Evolutionary conservation across 2,329 filamentous ascomycete species (phyloP).

Genomic region (Massarina eburnea): DNA sequence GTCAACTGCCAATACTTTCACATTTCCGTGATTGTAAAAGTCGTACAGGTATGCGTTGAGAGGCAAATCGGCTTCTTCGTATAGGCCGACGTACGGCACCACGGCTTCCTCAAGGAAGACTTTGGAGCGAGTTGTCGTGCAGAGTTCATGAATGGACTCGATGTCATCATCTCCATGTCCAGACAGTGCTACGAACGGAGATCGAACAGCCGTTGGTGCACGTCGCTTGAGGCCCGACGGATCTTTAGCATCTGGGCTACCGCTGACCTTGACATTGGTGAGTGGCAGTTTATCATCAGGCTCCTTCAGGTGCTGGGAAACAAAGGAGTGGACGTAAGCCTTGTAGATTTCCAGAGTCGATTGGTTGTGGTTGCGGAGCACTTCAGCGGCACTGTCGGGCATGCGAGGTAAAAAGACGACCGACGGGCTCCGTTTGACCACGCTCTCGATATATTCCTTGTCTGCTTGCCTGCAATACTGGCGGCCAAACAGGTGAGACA

Average conservation of each 20-base stretch:
- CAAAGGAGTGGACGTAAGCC: conserved; percentile 69
- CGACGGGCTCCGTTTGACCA: conserved; percentile 61
- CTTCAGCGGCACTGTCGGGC: conserved; percentile 57
- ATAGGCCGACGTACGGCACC: conserved; percentile 67
- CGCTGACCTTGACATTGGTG: conserved; percentile 53
- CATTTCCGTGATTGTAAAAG: conserved; percentile 74
- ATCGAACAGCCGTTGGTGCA: conserved; percentile 56
- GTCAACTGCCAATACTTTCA: conserved; percentile 60
- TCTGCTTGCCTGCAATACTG: conserved; percentile 53
- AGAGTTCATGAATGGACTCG: conserved; percentile 66
- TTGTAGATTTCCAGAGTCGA: conserved; percentile 67
- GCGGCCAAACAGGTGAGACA: conserved; percentile 72
- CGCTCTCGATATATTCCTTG: conserved; percentile 50
- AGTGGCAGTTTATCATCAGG: conserved; percentile 62
- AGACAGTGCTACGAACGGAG: conserved; percentile 71
- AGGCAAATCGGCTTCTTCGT: conserved; percentile 55
- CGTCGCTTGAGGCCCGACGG: conserved; percentile 21
- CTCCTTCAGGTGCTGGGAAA: conserved; percentile 61
- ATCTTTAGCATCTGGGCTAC: conserved; percentile 23
- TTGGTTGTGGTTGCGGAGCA: conserved; percentile 64
- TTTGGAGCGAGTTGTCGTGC: conserved; percentile 63
- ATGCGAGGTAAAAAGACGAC: conserved; percentile 66
- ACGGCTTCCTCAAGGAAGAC: conserved; percentile 76
- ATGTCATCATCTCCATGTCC: conserved; percentile 70
- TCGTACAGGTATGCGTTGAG: conserved; percentile 72